A percentile compares a stretch with the other conserved stretches of the same genome.
phyloP scores from a whole-genome alignment of 257 asterid species.

The Solanum virginianum region DNA sequence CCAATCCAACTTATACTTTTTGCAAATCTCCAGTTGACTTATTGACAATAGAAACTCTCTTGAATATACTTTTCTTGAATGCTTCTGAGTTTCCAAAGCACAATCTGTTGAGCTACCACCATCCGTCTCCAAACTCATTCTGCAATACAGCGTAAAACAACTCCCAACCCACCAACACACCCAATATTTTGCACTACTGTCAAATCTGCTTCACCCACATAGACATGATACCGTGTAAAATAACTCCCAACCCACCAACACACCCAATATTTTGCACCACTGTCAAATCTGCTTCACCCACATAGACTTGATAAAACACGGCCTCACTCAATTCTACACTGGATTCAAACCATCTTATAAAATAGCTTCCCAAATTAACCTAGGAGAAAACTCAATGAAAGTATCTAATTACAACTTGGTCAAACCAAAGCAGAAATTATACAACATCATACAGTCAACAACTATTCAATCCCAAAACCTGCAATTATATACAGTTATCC shows the following conservation, averaged over 20 bases:
- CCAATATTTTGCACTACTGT: neutral
- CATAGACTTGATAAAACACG: neutral
- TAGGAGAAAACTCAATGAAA: neutral
- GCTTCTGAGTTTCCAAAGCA: slow-evolving; percentile 19
- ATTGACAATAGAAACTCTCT: slow-evolving; percentile 64
- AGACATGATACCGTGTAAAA: neutral
- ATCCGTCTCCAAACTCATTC: slow-evolving; percentile 58
- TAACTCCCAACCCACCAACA: neutral
- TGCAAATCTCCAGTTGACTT: no score
- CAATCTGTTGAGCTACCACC: slow-evolving; percentile 27
- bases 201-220: neutral
- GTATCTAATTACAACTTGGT: neutral
- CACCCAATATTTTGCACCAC: no score
- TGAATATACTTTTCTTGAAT: slow-evolving; percentile 33
- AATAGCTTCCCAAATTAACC: neutral
- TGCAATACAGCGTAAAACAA: neutral
- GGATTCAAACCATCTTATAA: neutral
- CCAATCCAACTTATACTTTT: no score
- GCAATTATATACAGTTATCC: neutral
- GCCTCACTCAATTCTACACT: neutral
- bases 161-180: neutral
- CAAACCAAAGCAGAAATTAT: neutral
- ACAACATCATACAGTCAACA: neutral
- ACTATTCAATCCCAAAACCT: neutral
- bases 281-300: neutral